These are phyloP conservation scores for Arthromyces matolae DNA, from an alignment of 768 basidiomycete species.

Conservation along the genomic window DNA sequence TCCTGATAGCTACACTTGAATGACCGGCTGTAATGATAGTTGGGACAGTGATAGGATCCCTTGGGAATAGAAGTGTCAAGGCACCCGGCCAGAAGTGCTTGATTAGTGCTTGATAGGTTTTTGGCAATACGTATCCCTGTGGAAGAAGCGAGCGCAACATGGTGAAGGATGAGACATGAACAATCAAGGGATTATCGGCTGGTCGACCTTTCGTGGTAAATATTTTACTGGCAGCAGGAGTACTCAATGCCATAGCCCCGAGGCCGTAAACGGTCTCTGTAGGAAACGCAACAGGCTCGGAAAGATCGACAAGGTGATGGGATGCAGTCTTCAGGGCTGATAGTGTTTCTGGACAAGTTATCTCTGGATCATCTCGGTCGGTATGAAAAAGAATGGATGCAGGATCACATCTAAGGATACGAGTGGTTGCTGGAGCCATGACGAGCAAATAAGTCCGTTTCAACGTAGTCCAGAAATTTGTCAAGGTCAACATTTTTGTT, in stretches of 20 bases:
- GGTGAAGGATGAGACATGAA: constrained; percentile 81
- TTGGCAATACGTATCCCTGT: constrained; percentile 52
- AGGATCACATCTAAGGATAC: constrained; percentile 61
- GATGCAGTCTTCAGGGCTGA: constrained; percentile 54
- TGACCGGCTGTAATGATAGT: constrained; percentile 76
- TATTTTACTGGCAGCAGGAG: constrained; percentile 64
- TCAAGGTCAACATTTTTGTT: constrained; percentile 17
- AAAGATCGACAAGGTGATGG: constrained; percentile 43
- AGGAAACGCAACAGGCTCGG: constrained; percentile 78
- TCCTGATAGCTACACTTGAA: constrained; percentile 81
- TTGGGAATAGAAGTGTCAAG: constrained; percentile 87
- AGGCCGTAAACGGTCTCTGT: constrained; percentile 99
- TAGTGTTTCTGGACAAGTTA: constrained; percentile 49
- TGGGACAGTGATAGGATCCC: constrained; percentile 58
- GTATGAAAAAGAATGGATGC: constrained; percentile 53
- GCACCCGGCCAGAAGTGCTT: constrained; percentile 93
- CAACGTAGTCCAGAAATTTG: constrained; percentile 25
- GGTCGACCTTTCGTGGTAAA: constrained; percentile 91
- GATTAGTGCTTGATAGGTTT: constrained; percentile 71
- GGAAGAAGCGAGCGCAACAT: constrained; percentile 85
- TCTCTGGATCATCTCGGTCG: constrained; percentile 40
- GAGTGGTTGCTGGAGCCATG: constrained; percentile 22
- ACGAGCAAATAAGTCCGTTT: constrained; percentile 26
- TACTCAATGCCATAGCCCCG: constrained; percentile 76
- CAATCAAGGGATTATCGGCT: constrained; percentile 94